Evolutionary conservation across 164 flowering plant species (phyloP).

Genomic region (Umbellularia californica): DNA sequence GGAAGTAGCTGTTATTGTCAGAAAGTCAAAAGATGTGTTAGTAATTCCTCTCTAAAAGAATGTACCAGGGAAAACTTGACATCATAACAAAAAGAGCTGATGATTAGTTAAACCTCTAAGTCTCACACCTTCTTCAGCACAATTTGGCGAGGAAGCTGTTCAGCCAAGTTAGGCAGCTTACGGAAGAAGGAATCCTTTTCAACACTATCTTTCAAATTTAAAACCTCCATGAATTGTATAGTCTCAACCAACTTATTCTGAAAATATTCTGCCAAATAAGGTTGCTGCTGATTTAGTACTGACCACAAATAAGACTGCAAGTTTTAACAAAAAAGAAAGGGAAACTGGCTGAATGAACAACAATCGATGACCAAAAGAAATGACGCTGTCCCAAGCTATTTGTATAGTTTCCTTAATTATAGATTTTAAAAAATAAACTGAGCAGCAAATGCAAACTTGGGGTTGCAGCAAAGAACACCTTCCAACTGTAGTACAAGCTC

Average conservation of each 20-base stretch:
- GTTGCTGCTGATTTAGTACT: constrained; percentile 8
- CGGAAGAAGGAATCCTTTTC: constrained; percentile 98
- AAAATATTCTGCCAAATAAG: constrained; percentile 74
- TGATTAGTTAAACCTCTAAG: not conserved
- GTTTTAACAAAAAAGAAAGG: constrained; percentile 2
- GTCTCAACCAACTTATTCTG: constrained; percentile 99
- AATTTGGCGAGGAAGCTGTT: constrained; percentile 94
- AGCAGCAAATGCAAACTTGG: no score
- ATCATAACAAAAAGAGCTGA: not conserved
- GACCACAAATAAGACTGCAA: not conserved
- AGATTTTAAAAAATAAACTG: not conserved
- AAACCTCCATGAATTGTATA: constrained; percentile 94
- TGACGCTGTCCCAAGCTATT: not conserved
- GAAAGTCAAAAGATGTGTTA: constrained; percentile 4
- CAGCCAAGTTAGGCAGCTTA: constrained; percentile 92
- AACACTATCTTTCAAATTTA: constrained; percentile 93
- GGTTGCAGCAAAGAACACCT: no score
- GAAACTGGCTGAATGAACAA: not conserved
- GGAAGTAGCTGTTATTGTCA: constrained; percentile 69
- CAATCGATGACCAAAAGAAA: not conserved
- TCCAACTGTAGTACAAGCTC: no score
- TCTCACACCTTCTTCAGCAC: constrained; percentile 80
- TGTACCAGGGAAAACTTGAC: not conserved
- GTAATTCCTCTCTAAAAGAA: not conserved
- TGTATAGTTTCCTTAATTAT: not conserved